Percentiles rank a stretch among this genome's conserved stretches.
phyloP scores from a whole-genome alignment of 805 yeast genomes.

The Deakozyma indianensis region DNA sequence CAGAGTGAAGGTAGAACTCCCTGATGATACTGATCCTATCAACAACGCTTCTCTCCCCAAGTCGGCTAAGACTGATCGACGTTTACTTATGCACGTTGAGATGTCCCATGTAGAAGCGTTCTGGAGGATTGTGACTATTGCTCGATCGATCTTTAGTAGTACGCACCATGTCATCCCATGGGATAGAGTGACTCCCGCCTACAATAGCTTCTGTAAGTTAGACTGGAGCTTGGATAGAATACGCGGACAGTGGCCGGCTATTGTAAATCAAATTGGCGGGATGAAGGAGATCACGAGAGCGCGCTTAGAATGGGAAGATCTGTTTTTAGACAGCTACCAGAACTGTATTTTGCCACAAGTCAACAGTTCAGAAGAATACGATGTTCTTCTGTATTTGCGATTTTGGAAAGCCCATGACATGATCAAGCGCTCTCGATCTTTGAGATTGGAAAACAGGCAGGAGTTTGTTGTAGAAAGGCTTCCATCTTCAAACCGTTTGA shows the following conservation, averaged over 20 bases:
- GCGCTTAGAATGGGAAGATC: background rate
- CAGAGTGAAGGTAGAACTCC: background rate
- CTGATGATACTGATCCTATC: background rate
- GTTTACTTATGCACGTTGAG: background rate
- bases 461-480: background rate
- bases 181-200: background rate
- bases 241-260: background rate
- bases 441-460: background rate
- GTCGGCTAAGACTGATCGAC: background rate
- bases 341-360: background rate
- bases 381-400: background rate
- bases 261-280: background rate
- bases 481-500: background rate
- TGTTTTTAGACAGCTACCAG: background rate
- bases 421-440: background rate
- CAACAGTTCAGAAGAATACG: background rate
- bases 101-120: background rate
- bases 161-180: background rate
- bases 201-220: background rate
- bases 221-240: background rate
- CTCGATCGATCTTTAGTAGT: background rate
- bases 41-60: background rate
- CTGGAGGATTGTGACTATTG: background rate
- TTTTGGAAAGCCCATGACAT: slow-evolving; percentile 1
- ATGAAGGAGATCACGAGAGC: background rate